Conservation (phyloP, 164 flowering plant species). For the Vitis riparia region DNA sequence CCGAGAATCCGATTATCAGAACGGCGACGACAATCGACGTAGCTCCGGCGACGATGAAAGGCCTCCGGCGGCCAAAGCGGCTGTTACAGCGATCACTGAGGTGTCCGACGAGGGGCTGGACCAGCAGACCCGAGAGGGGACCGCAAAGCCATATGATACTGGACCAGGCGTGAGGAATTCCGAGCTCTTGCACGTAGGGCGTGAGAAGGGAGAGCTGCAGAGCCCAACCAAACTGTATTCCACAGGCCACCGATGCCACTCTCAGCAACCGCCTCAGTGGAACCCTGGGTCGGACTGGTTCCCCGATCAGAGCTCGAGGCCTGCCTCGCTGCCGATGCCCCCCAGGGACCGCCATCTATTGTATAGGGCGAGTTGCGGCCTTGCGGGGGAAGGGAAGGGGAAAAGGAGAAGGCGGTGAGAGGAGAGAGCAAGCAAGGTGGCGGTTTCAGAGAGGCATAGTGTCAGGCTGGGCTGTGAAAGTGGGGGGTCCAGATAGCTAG, state of each 20-base stretch:
- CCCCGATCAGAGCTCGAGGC: constrained; percentile 13
- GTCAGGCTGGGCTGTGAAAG: no score
- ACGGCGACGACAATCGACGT: constrained; percentile 53
- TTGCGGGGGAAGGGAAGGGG: no score
- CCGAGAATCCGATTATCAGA: constrained; percentile 63
- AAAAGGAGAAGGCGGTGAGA: no score
- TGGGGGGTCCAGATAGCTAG: no score
- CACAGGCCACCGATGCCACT: constrained; percentile 83
- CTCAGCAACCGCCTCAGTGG: constrained; percentile 52
- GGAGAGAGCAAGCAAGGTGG: no score
- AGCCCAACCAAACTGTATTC: constrained; percentile 99
- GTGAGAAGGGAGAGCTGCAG: constrained; percentile 89
- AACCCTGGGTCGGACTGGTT: constrained; percentile 27
- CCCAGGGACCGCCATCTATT: constrained; percentile 25
- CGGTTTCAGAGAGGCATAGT: no score
- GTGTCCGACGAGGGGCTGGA: constrained; percentile 90
- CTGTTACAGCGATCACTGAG: constrained; percentile 80
- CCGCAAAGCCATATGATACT: constrained; percentile 97
- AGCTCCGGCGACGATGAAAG: constrained; percentile 77
- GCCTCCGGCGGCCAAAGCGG: constrained; percentile 79
- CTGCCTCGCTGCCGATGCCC: constrained; percentile 14
- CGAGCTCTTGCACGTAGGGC: constrained; percentile 96
- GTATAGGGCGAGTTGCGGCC: no score
- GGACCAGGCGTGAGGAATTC: constrained; percentile 89
- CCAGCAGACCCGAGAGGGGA: constrained; percentile 83